These are phyloP conservation scores for Ceratopteris richardii DNA, from an alignment of 75 land plant species.

Conservation along the genomic window DNA sequence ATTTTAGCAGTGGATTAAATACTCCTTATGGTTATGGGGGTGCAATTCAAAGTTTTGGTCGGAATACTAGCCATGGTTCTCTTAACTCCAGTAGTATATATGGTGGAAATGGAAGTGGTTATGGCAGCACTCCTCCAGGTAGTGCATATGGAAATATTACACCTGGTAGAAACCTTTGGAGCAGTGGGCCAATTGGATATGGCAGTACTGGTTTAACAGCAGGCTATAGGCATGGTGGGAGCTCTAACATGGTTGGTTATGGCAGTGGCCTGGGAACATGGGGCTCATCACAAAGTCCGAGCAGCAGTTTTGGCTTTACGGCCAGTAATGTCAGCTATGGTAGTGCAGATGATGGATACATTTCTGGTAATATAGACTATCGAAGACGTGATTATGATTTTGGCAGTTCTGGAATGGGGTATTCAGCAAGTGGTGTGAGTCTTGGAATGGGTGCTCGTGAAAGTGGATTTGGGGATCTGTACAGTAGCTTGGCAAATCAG, in stretches of 20 bases:
- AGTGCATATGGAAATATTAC: constrained; percentile 36
- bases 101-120: constrained; percentile 43
- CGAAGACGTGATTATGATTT: constrained; percentile 6
- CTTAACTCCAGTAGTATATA: constrained; percentile 21
- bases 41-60: constrained; percentile 9
- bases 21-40: constrained; percentile 28
- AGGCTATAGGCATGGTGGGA: constrained; percentile 26
- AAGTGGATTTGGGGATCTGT: neutral
- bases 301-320: constrained; percentile 15
- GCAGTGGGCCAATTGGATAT: constrained; percentile 27
- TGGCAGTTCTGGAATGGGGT: constrained; percentile 7
- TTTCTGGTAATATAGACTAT: neutral
- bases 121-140: constrained; percentile 34
- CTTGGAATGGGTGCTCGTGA: neutral
- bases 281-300: constrained; percentile 26
- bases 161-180: constrained; percentile 41
- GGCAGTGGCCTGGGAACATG: constrained; percentile 22
- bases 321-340: constrained; percentile 38
- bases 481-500: constrained; percentile 1
- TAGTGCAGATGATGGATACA: constrained; percentile 24
- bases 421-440: constrained; percentile 9
- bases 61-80: neutral
- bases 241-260: constrained; percentile 26
- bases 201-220: constrained; percentile 19
- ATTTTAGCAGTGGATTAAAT: constrained; percentile 42